Base-by-base conservation (phyloP, 768 basidiomycete genomes). In the Candolleomyces eurysporus region DNA sequence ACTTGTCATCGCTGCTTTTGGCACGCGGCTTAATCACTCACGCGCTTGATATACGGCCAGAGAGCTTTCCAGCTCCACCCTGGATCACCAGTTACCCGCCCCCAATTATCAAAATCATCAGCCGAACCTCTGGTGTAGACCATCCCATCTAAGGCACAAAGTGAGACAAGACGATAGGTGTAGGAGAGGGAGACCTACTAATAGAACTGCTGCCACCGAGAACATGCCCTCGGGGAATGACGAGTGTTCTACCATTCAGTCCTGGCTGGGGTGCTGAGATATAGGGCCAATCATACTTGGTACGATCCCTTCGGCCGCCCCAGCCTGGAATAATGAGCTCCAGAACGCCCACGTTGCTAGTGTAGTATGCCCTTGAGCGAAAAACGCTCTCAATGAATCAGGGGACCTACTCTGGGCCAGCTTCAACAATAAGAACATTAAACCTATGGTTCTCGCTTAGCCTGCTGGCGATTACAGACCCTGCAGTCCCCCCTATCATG, bases 381-480 rank as follows among this genome's bases (percentile, higher is more conserved):
- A 46, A 16, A 17, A 14, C 26, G 40, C 16, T 39, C 22, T n/a
- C 13, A 39, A 60, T 21, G 21, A 16, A 32, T 0, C 58, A 57
- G 22, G 14, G 22, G 13, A 58, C 65, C 46, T 57, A 74, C 73
- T 67, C 67, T 16, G 64, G 61, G 1, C 73, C 72, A 5, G 69
- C 69, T 67, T 74, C 73, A 13, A 74, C 55, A 8, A 74, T 62
- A 3, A 74, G 62, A 26, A 82, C 79, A 0, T 69, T 72, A 0
- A 72, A 31, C 3, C 68, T 66, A 0, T 69, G 36, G 49, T 75
- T 67, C 62, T 82, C 80, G 0, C 78, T 72, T 30, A 83, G 70
- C 39, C 81, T 74, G 11, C 64, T 73, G n/a, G 72, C 71, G 26
- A 63, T 11, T 8, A 74, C 73, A 6, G 61, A 64, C 4, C 73